Base-by-base conservation (phyloP, 139 green algal species). In the Chlorella ohadii region DNA sequence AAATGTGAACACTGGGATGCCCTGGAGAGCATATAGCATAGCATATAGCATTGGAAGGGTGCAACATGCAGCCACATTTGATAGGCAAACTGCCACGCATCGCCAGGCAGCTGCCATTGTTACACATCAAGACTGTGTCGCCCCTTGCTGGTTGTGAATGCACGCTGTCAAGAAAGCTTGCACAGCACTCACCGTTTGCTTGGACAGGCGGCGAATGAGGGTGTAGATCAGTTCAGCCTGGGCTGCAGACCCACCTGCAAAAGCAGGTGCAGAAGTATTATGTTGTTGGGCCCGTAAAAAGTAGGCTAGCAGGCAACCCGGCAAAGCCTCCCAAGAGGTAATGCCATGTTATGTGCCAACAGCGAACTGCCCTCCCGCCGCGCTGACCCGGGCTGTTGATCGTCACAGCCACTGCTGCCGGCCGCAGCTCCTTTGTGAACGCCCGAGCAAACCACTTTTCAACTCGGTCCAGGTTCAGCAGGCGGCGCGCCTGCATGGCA, bases 1-100 rank as follows among this genome's bases (percentile, higher is more conserved):
- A 85, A 92, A 92, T 0, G 87, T 88, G 76, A 78, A 90, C 23
- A 91, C 87, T 4, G 81, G 79, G 38, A 89, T 85, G 23, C 79
- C 73, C 51, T 59, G 51, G 9, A 19, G 51, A 22, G 44, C 44
- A 55, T 16, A 55, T 6, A 11, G 7, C 11, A 11, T 6, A 11
- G 6, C 7, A 55, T 55, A 16, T 55, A 11, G 44, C 6, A 11
- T 16, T 11, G 44, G 44, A 6, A 55, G 44, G 44, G 44, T 55
- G 44, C 6, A 11, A 11, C 44, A 51, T 51, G 44, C 44, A 51
- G 44, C 44, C n/a, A n/a, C n/a, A n/a, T n/a, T n/a, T n/a, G n/a
- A n/a, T n/a, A n/a, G n/a, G n/a, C n/a, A n/a, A n/a, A n/a, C n/a
- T n/a, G n/a, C n/a, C n/a, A n/a, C n/a, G n/a, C n/a, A n/a, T n/a